Conservation (phyloP, 441 rosid species). For the Pelargonium fulgidum region DNA sequence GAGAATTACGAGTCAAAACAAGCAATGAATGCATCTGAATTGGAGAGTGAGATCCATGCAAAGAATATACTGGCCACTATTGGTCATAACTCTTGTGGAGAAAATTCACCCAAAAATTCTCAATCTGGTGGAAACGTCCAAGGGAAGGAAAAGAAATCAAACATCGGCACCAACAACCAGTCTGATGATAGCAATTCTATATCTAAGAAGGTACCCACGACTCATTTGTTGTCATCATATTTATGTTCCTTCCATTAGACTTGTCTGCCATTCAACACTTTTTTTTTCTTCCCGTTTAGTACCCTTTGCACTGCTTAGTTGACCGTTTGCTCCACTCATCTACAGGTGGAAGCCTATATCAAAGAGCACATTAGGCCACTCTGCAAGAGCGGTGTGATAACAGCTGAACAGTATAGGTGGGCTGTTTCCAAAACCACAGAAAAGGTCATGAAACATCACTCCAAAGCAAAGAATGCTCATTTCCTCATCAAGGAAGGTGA, state of each 20-base stretch:
- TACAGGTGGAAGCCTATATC: slow-evolving; percentile 86
- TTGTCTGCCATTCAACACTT: too few relatives aligned
- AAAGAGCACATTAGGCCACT: slow-evolving; percentile 96
- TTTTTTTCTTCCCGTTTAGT: slow-evolving; percentile 2
- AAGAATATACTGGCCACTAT: slow-evolving; percentile 21
- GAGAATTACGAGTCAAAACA: slow-evolving; percentile 20
- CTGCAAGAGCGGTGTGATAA: slow-evolving; percentile 83
- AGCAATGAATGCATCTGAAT: slow-evolving; percentile 29
- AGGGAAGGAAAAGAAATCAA: slow-evolving; percentile 35
- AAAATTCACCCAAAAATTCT: slow-evolving; percentile 26
- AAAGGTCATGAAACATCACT: slow-evolving; percentile 90
- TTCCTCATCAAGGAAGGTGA: slow-evolving; percentile 96
- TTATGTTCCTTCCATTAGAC: neutral
- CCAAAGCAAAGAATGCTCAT: slow-evolving; percentile 71
- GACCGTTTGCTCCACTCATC: slow-evolving; percentile 5
- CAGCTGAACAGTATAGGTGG: slow-evolving; percentile 83
- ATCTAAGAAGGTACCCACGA: slow-evolving; percentile 53
- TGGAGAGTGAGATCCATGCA: slow-evolving; percentile 26
- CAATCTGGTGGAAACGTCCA: slow-evolving; percentile 33
- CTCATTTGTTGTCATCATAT: neutral
- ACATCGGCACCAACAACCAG: slow-evolving; percentile 27
- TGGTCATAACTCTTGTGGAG: slow-evolving; percentile 30
- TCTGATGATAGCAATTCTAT: slow-evolving; percentile 32
- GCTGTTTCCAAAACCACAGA: slow-evolving; percentile 80
- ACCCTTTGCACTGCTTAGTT: neutral